Evolutionary conservation across 1,139 yeast species (phyloP).

Genomic region (Taphrina deformans): DNA sequence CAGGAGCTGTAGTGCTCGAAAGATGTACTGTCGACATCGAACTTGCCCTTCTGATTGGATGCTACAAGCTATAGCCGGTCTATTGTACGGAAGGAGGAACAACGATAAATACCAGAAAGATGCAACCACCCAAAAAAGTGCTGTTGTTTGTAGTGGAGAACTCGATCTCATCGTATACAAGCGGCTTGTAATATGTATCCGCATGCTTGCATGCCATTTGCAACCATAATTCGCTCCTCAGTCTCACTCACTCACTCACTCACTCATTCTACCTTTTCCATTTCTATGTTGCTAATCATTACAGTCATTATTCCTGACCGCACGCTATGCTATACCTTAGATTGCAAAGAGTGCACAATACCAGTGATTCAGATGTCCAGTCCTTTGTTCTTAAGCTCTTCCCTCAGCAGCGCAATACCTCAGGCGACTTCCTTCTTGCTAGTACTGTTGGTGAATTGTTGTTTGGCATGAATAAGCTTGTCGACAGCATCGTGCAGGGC

Average conservation of each 20-base stretch:
- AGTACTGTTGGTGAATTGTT: neutral
- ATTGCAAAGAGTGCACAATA: neutral
- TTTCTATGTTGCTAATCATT: too few species aligned
- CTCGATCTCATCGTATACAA: neutral
- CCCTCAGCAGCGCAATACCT: conserved; percentile 16
- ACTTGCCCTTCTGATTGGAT: neutral
- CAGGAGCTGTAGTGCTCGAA: conserved; percentile 94
- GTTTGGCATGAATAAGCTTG: conserved; percentile 9
- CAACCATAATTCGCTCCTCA: too few species aligned
- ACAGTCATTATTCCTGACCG: too few species aligned
- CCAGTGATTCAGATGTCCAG: neutral
- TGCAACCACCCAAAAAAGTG: neutral
- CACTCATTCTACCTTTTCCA: too few species aligned
- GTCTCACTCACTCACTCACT: too few species aligned
- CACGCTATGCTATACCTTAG: neutral
- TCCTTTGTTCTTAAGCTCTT: conserved; percentile 4
- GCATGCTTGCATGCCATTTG: too few species aligned
- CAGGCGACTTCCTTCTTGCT: conserved; percentile 2
- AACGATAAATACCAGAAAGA: too few species aligned
- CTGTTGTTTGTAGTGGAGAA: neutral
- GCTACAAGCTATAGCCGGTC: too few species aligned
- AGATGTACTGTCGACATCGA: conserved; percentile 48
- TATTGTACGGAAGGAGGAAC: too few species aligned
- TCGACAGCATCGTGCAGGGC: conserved; percentile 26
- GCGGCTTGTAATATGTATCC: neutral